These are phyloP conservation scores for Oryza glumipatula DNA, from an alignment of 176 grass and related monocot genomes.

Conservation along the genomic window DNA sequence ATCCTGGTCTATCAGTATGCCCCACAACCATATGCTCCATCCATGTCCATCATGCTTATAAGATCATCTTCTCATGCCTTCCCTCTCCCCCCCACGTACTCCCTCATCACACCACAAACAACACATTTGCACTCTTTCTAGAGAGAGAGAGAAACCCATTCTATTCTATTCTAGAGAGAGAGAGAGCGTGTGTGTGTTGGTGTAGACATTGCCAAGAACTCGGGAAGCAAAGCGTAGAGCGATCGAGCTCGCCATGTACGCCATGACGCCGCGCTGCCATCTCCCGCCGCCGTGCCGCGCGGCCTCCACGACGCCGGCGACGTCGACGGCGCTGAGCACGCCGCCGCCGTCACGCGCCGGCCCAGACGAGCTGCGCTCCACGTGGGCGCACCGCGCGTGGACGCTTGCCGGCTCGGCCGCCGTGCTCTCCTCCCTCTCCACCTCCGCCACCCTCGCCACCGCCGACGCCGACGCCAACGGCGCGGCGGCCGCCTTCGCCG, in stretches of 20 bases:
- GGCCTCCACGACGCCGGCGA: constrained; percentile 31
- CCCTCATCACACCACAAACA: constrained; percentile 45
- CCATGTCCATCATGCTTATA: background rate
- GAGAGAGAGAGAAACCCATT: background rate
- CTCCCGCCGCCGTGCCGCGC: constrained; percentile 48
- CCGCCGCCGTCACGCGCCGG: constrained; percentile 25
- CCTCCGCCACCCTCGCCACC: constrained; percentile 53
- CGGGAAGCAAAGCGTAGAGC: background rate
- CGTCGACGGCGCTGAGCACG: background rate
- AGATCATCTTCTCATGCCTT: constrained; percentile 33
- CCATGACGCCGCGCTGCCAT: constrained; percentile 49
- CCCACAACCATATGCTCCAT: background rate
- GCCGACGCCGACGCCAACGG: constrained; percentile 11
- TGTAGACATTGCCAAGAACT: background rate
- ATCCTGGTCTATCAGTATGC: background rate
- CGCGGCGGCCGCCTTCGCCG: constrained; percentile 18
- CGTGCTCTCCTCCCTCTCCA: constrained; percentile 64
- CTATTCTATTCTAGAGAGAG: background rate
- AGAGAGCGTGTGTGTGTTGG: background rate
- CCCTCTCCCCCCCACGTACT: constrained; percentile 64
- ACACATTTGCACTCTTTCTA: constrained; percentile 23
- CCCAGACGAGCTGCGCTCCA: constrained; percentile 63
- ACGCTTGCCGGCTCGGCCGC: constrained; percentile 61
- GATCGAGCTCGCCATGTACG: constrained; percentile 39
- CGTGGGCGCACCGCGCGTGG: constrained; percentile 85